Conservation (phyloP, 106 monocot species). For the Acorus calamus region DNA sequence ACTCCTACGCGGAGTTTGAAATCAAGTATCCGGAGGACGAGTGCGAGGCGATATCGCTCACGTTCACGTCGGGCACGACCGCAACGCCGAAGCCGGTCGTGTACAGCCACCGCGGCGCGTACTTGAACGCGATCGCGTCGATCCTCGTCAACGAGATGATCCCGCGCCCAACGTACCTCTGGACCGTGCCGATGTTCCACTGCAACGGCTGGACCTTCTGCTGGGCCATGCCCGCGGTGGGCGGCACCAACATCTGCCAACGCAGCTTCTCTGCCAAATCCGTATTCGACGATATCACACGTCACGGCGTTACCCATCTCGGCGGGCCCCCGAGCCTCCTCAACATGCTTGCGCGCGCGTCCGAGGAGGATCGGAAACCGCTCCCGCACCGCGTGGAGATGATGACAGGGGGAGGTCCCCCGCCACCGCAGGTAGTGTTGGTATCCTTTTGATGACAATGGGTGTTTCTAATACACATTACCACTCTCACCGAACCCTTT, state of each 20-base stretch:
- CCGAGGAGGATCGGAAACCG: constrained; percentile 3
- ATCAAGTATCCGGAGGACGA: constrained; percentile 22
- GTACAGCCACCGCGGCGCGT: constrained; percentile 30
- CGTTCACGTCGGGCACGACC: constrained; percentile 37
- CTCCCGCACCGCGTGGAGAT: constrained; percentile 9
- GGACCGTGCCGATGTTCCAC: constrained; percentile 35
- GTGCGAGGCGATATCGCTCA: constrained; percentile 23
- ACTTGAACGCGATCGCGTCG: constrained; percentile 14
- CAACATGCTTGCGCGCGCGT: constrained; percentile 20
- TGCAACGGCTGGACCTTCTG: constrained; percentile 30
- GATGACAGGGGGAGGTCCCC: constrained; percentile 29
- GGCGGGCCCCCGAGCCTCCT: constrained; percentile 26
- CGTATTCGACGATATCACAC: constrained; percentile 13
- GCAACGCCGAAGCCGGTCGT: constrained; percentile 27
- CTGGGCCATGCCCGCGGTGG: constrained; percentile 26
- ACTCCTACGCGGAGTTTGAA: background rate
- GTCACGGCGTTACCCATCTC: constrained; percentile 25
- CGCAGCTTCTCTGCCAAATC: constrained; percentile 11
- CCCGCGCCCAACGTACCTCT: constrained; percentile 16
- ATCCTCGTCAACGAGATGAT: constrained; percentile 9
- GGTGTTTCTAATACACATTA: too few relatives aligned
- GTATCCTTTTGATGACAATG: too few relatives aligned
- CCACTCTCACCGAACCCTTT: too few relatives aligned
- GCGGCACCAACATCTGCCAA: constrained; percentile 29
- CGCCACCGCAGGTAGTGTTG: constrained; percentile 20